Base-by-base conservation (phyloP, 1,284 basidiomycete genomes). In the Puccinia sorghi region DNA sequence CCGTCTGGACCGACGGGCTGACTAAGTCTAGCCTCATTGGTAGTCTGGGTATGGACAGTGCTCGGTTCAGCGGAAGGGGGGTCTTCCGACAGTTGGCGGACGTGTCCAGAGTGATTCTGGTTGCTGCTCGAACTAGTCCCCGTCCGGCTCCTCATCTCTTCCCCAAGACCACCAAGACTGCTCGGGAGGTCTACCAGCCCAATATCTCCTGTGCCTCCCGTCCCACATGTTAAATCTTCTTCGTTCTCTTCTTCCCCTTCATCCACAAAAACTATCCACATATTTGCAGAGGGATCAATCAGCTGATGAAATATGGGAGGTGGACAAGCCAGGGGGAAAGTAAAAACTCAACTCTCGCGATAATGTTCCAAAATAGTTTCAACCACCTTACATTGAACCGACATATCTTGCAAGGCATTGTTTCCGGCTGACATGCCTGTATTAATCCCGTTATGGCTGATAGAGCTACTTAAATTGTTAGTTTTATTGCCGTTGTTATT, bases 321-420 rank as follows among this genome's bases (percentile, higher is more conserved):
- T 71, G 25, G 41, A 32, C 37, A 6, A 6, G 37, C 17, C 6
- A 43, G 22, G 12, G 39, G 39, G 11, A 25, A 46, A 59, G 15
- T 32, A 20, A 41, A 4, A 2, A 74, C 56, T 63, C 41, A 64
- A 76, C 66, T 93, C 86, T 93, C 92, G 80, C 88, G 89, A 84
- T 92, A 94, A 84, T 93, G 92, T 82, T 90, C 89, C 81, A 94
- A 86, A 82, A 94, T 93, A 7, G 92, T 93, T 85, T 94, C 92
- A 81, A 94, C 89, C 22, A 91, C 92, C 90, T 92, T 90, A 85
- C 90, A 90, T 86, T 89, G 90, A 84, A 86, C 88, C 81, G 86
- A 87, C 84, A 89, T 88, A 82, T 90, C 89, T 66, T 88, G 87
- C 82, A 90, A 82, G 80, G 79, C 64, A 32, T 56, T 75, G 56